Conservation (phyloP, 2,329 filamentous ascomycete genomes). For the Fusarium coffeatum region DNA sequence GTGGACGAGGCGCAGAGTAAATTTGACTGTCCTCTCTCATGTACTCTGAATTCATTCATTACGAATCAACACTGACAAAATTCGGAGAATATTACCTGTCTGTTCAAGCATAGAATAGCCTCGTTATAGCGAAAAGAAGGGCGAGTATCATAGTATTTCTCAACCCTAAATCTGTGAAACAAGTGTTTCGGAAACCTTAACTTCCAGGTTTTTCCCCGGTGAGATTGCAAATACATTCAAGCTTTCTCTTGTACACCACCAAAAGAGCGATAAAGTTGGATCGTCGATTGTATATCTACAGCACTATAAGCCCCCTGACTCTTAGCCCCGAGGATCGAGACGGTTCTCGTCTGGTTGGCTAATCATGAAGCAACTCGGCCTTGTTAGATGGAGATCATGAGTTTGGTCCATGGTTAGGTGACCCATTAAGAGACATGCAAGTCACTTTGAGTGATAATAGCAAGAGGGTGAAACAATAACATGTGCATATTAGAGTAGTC, state of each 20-base stretch:
- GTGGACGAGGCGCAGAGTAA: conserved; percentile 24
- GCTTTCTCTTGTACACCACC: background rate
- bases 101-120: background rate
- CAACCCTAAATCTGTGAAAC: conserved; percentile 5
- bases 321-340: conserved; percentile 25
- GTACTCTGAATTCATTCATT: background rate
- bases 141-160: background rate
- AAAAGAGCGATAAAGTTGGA: conserved; percentile 7
- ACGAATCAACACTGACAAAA: background rate
- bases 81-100: background rate
- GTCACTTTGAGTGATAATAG: background rate
- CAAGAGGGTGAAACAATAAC: background rate
- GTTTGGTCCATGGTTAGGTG: conserved; percentile 13
- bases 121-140: background rate
- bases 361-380: conserved; percentile 28
- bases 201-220: background rate
- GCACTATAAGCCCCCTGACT: conserved; percentile 25
- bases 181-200: conserved; percentile 6
- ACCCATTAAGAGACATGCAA: background rate
- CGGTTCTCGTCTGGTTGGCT: conserved; percentile 28
- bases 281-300: conserved; percentile 17
- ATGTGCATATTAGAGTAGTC: background rate
- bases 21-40: background rate
- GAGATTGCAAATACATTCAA: conserved; percentile 4
- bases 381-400: conserved; percentile 34